Conservation (phyloP, 768 basidiomycete genomes). For the Leccinum rimulosum region DNA sequence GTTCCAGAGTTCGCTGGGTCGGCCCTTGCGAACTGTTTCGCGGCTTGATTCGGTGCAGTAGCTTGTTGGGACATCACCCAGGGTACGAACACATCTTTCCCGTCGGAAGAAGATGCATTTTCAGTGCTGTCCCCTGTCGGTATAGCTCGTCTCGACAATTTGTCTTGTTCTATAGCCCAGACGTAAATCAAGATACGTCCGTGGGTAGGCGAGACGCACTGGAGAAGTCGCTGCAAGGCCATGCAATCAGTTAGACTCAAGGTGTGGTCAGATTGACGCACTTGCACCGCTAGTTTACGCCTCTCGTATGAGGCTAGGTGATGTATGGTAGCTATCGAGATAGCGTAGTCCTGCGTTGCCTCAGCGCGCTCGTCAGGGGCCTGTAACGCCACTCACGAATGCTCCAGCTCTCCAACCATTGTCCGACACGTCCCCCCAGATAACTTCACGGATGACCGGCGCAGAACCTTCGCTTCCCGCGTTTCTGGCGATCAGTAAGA, state of each 20-base stretch:
- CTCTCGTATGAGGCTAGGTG: conserved; percentile 83
- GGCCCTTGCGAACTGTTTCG: conserved; percentile 3
- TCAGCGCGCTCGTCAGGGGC: conserved; percentile 1
- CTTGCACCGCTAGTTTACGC: conserved; percentile 72
- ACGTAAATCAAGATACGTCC: conserved; percentile 91
- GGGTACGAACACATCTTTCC: conserved; percentile 86
- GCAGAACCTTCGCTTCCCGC: conserved; percentile 43
- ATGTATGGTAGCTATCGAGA: conserved; percentile 97
- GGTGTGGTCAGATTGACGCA: conserved; percentile 27
- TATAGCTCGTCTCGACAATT: conserved; percentile 73
- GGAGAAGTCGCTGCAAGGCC: conserved; percentile 52
- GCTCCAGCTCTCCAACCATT: conserved; percentile 70
- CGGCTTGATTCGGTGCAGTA: conserved; percentile 17
- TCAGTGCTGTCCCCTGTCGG: conserved; percentile 22
- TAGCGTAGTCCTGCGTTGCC: conserved; percentile 80
- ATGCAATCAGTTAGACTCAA: background rate
- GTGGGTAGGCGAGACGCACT: conserved; percentile 60
- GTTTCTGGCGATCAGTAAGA: conserved; percentile 72
- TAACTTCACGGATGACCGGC: conserved; percentile 58
- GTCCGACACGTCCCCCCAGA: conserved; percentile 76
- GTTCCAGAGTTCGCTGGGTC: background rate
- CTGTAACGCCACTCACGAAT: conserved; percentile 57
- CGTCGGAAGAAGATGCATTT: conserved; percentile 25
- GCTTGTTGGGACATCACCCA: conserved; percentile 63
- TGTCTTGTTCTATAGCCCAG: conserved; percentile 95